Evolutionary conservation across 352 stramenopile genomes (phyloP).

Genomic region (Phytophthora uliginosa): DNA sequence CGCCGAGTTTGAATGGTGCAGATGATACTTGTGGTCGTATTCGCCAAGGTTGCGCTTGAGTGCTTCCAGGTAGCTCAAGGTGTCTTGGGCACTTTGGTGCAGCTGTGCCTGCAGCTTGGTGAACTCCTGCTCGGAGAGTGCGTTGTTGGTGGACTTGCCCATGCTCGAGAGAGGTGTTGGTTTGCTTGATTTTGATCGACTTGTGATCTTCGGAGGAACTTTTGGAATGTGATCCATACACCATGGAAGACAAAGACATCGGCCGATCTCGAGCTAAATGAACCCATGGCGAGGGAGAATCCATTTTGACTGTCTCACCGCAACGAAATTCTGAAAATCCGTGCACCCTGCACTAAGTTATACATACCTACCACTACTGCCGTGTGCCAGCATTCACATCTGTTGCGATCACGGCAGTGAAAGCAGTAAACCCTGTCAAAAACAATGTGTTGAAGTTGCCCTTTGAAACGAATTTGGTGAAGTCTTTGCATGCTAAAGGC

Average conservation of each 20-base stretch:
- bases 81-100: slow-evolving; percentile 33
- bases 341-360: neutral
- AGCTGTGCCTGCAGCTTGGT: slow-evolving; percentile 37
- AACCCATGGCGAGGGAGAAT: slow-evolving; percentile 26
- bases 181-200: neutral
- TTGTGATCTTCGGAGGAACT: slow-evolving; percentile 6
- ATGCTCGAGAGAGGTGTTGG: slow-evolving; percentile 17
- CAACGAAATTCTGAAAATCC: slow-evolving; percentile 3
- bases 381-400: too few species aligned
- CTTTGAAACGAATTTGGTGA: too few species aligned
- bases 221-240: slow-evolving; percentile 15
- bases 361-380: neutral
- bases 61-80: slow-evolving; percentile 27
- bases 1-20: slow-evolving; percentile 33
- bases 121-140: slow-evolving; percentile 28
- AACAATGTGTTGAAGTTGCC: too few species aligned
- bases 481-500: too few species aligned
- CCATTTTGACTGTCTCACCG: slow-evolving; percentile 31
- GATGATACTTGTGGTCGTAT: slow-evolving; percentile 36
- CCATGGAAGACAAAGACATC: neutral
- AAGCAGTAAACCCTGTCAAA: too few species aligned
- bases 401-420: too few species aligned
- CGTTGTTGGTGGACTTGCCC: slow-evolving; percentile 27
- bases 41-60: slow-evolving; percentile 34
- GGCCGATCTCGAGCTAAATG: slow-evolving; percentile 1